A percentile compares a stretch with the other conserved stretches of the same genome.
Evolutionary conservation across 2,329 filamentous ascomycete species (phyloP).

Genomic region (Trematosphaeria pertusa): DNA sequence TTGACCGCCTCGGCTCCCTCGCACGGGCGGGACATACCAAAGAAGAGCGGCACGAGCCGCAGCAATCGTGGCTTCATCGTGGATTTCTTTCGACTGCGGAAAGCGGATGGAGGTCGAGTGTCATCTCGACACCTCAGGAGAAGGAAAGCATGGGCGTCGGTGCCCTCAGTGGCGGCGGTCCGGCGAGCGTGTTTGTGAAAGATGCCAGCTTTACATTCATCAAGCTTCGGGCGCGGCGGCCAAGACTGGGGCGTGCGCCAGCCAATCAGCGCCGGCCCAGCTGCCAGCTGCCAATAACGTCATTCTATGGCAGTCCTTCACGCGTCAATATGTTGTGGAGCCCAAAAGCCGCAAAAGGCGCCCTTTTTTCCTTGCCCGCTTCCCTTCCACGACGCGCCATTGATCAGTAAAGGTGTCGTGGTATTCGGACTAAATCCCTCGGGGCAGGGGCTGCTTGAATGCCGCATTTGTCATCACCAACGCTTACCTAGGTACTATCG

Average conservation of each 20-base stretch:
- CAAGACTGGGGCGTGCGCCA: constrained; percentile 23
- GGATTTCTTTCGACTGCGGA: constrained; percentile 17
- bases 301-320: not conserved
- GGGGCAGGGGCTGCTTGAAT: too few relatives aligned
- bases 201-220: constrained; percentile 45
- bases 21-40: constrained; percentile 31
- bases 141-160: constrained; percentile 20
- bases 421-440: too few relatives aligned
- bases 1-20: constrained; percentile 15
- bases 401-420: too few relatives aligned
- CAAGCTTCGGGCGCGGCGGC: constrained; percentile 24
- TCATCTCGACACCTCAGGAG: constrained; percentile 42
- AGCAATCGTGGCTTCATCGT: constrained; percentile 44
- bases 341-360: too few relatives aligned
- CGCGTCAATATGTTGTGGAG: too few relatives aligned
- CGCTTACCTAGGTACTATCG: too few relatives aligned
- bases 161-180: constrained; percentile 15
- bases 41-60: constrained; percentile 47
- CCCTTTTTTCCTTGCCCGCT: too few relatives aligned
- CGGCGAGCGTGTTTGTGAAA: constrained; percentile 32
- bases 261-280: constrained; percentile 36
- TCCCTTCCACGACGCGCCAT: too few relatives aligned
- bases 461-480: constrained; percentile 30
- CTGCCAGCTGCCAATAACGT: constrained; percentile 6
- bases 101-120: constrained; percentile 18